These are phyloP conservation scores for Globisporangium perplexum DNA, from an alignment of 352 stramenopile species.

Conservation along the genomic window DNA sequence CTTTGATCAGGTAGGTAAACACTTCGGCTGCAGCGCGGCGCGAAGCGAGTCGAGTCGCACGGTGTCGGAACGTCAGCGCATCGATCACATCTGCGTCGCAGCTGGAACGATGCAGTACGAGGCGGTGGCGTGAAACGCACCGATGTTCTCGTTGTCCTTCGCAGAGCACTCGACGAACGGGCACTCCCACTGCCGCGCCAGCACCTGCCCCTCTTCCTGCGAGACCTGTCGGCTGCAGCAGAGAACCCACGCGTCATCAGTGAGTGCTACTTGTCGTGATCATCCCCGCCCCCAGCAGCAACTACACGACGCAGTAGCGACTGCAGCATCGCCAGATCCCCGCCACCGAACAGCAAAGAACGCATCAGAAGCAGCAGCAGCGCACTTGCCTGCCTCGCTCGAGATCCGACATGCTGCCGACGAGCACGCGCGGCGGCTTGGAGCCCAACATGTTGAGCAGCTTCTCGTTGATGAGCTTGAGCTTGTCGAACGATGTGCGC, in stretches of 20 bases:
- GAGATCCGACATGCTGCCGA: slow-evolving; percentile 94
- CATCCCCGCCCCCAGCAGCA: too few relatives aligned
- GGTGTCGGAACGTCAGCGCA: neutral
- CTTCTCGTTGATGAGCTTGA: slow-evolving; percentile 93
- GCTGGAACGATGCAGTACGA: too few relatives aligned
- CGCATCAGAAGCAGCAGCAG: neutral
- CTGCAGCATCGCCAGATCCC: neutral
- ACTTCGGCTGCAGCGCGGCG: slow-evolving; percentile 67
- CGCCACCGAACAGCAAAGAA: neutral
- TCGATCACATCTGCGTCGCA: too few relatives aligned
- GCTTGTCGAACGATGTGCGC: slow-evolving; percentile 92
- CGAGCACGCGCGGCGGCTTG: slow-evolving; percentile 90
- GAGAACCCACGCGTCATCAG: too few relatives aligned
- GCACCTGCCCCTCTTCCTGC: slow-evolving; percentile 77
- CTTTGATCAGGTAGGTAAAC: slow-evolving; percentile 89
- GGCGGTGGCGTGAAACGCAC: slow-evolving; percentile 38
- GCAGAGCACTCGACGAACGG: slow-evolving; percentile 95
- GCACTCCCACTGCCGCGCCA: slow-evolving; percentile 89
- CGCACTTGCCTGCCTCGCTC: slow-evolving; percentile 81
- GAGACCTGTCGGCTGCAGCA: slow-evolving; percentile 57
- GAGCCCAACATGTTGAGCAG: slow-evolving; percentile 93
- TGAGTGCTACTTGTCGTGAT: too few relatives aligned
- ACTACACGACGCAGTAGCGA: neutral
- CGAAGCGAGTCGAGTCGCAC: too few relatives aligned
- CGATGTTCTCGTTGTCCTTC: slow-evolving; percentile 89